Conservation (phyloP, 805 yeast genomes). For the Saturnispora mendoncae region DNA sequence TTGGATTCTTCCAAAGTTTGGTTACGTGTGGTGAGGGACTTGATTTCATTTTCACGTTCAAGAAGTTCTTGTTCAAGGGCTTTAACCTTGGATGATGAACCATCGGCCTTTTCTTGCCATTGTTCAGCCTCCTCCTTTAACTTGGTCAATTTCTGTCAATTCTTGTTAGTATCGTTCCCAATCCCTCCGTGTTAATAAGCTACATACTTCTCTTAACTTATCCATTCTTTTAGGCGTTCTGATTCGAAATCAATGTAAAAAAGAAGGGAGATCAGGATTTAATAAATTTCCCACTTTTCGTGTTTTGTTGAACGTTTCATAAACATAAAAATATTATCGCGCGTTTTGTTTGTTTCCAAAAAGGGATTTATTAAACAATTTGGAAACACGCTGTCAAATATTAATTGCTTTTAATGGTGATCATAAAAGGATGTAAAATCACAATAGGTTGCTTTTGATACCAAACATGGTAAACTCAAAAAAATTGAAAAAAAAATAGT, state of each 20-base stretch:
- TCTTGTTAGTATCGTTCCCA: background rate
- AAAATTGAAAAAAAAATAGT: too few relatives aligned
- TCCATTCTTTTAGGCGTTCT: slow-evolving; percentile 29
- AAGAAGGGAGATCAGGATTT: background rate
- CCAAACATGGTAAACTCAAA: background rate
- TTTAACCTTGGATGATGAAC: slow-evolving; percentile 69
- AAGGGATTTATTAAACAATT: too few relatives aligned
- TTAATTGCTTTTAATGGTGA: too few relatives aligned
- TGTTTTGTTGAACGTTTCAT: background rate
- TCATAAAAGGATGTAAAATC: too few relatives aligned
- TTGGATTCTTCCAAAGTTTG: slow-evolving; percentile 76
- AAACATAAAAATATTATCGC: too few relatives aligned
- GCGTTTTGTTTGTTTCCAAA: too few relatives aligned
- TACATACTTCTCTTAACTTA: slow-evolving; percentile 41
- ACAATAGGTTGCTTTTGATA: too few relatives aligned
- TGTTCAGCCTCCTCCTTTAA: slow-evolving; percentile 91
- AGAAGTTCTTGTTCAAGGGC: slow-evolving; percentile 84
- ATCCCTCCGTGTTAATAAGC: background rate
- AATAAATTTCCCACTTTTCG: background rate
- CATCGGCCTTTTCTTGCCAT: slow-evolving; percentile 97
- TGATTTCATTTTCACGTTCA: slow-evolving; percentile 92
- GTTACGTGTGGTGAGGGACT: slow-evolving; percentile 86
- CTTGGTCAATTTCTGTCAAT: slow-evolving; percentile 64
- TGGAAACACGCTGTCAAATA: too few relatives aligned
- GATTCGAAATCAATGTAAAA: background rate